A percentile compares a stretch with the other conserved stretches of the same genome.
phyloP scores from a whole-genome alignment of 208 protist genomes.

The Leishmania lainsoni region DNA sequence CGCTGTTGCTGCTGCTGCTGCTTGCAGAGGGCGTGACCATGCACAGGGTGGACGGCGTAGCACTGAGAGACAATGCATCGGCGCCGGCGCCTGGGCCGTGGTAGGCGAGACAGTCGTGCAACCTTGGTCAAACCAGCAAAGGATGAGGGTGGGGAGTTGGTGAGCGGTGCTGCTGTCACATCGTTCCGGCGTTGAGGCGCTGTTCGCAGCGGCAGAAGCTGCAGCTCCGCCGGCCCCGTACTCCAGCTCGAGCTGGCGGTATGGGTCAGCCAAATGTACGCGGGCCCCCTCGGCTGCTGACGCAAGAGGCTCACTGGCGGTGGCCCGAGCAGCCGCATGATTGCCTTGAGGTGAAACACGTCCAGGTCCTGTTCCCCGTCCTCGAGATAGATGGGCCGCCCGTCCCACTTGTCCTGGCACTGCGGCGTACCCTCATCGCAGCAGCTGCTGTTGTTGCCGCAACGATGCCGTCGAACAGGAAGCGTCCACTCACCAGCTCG shows the following conservation, averaged over 20 bases:
- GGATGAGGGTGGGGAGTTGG: too few species aligned
- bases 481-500: slow-evolving; percentile 72
- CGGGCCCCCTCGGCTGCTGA: slow-evolving; percentile 34
- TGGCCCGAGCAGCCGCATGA: slow-evolving; percentile 59
- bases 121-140: too few species aligned
- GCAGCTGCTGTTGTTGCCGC: neutral
- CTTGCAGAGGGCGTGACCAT: too few species aligned
- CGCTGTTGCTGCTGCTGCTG: too few species aligned
- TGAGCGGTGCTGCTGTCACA: neutral
- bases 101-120: too few species aligned
- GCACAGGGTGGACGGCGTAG: too few species aligned
- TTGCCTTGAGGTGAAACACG: slow-evolving; percentile 52
- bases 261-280: neutral
- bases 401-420: slow-evolving; percentile 22
- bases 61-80: too few species aligned
- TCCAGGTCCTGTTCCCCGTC: slow-evolving; percentile 55
- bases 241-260: neutral
- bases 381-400: slow-evolving; percentile 31
- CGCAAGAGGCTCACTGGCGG: slow-evolving; percentile 42
- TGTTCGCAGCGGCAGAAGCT: too few species aligned
- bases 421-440: slow-evolving; percentile 1
- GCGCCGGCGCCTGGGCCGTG: too few species aligned
- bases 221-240: neutral
- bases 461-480: slow-evolving; percentile 43
- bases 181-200: neutral